Evolutionary conservation across 192 early-diverging fungal genomes (phyloP).

Genomic region (Linnemannia schmuckeri): DNA sequence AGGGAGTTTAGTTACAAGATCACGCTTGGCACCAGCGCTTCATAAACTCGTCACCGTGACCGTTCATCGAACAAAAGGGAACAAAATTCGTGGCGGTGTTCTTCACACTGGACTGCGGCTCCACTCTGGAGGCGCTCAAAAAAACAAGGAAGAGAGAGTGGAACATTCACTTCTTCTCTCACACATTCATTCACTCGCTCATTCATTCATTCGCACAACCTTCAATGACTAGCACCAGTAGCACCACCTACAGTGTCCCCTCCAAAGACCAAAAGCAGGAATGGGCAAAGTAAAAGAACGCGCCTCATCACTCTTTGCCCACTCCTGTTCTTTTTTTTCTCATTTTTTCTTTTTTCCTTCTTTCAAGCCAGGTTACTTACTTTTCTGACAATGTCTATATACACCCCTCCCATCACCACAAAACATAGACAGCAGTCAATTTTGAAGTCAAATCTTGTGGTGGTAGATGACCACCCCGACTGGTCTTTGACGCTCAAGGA

Average conservation of each 20-base stretch:
- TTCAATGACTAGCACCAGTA: slow-evolving; percentile 2
- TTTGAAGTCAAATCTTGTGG: slow-evolving; percentile 28
- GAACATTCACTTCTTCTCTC: background rate
- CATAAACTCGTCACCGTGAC: background rate
- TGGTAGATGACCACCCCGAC: slow-evolving; percentile 34
- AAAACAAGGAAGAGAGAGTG: background rate
- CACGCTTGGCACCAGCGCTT: background rate
- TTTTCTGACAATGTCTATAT: too few species aligned
- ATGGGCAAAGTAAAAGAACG: slow-evolving; percentile 42
- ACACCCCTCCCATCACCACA: background rate
- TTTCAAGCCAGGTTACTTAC: background rate
- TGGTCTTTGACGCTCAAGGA: slow-evolving; percentile 33
- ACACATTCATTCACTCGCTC: background rate
- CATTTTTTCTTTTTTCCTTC: background rate
- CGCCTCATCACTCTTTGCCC: background rate
- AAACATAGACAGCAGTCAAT: slow-evolving; percentile 29
- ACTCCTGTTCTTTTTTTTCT: background rate
- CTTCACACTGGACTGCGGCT: background rate
- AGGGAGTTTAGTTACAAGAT: background rate
- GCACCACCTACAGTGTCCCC: slow-evolving; percentile 29
- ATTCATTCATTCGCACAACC: background rate
- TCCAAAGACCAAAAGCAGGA: slow-evolving; percentile 38
- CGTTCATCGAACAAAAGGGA: background rate
- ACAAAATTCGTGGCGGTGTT: background rate
- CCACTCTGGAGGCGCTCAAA: background rate